phyloP scores from a whole-genome alignment of 2,329 filamentous ascomycete genomes.

The Trichoderma sp. region DNA sequence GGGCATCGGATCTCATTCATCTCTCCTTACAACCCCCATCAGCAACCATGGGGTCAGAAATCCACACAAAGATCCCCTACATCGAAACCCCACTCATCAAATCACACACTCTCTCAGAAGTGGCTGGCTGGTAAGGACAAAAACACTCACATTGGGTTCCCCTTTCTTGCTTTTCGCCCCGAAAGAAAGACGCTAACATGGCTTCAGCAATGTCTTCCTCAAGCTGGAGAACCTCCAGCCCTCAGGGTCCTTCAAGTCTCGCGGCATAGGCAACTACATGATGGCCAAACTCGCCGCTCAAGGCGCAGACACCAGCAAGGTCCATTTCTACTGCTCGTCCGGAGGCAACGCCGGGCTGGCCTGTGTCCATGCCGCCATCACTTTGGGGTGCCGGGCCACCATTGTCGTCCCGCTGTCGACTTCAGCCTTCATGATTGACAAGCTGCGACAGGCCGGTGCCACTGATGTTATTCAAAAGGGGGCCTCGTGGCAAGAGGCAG shows the following conservation, averaged over 20 bases:
- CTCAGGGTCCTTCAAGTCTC: constrained; percentile 80
- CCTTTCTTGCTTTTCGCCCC: too few species aligned
- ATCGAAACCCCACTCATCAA: constrained; percentile 66
- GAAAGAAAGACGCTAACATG: background rate
- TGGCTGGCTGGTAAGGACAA: constrained; percentile 24
- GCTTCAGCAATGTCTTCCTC: constrained; percentile 66
- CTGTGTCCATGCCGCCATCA: constrained; percentile 67
- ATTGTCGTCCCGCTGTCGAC: constrained; percentile 70
- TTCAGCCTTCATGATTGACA: constrained; percentile 64
- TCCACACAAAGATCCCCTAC: constrained; percentile 49
- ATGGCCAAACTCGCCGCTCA: constrained; percentile 38
- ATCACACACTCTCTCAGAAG: constrained; percentile 45
- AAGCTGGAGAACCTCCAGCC: constrained; percentile 83
- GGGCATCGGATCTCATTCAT: background rate
- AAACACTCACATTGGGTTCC: background rate
- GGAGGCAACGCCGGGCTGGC: constrained; percentile 81
- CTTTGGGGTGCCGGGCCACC: constrained; percentile 61
- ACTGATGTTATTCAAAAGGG: constrained; percentile 63
- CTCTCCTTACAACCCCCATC: background rate
- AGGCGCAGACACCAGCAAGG: constrained; percentile 17
- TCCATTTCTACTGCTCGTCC: constrained; percentile 70
- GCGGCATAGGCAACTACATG: constrained; percentile 71
- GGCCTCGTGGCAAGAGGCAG: constrained; percentile 66
- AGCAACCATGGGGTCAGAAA: constrained; percentile 1
- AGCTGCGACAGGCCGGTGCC: constrained; percentile 63